Evolutionary conservation across 495 filamentous ascomycete genomes (phyloP).

Genomic region (Darksidea phi): DNA sequence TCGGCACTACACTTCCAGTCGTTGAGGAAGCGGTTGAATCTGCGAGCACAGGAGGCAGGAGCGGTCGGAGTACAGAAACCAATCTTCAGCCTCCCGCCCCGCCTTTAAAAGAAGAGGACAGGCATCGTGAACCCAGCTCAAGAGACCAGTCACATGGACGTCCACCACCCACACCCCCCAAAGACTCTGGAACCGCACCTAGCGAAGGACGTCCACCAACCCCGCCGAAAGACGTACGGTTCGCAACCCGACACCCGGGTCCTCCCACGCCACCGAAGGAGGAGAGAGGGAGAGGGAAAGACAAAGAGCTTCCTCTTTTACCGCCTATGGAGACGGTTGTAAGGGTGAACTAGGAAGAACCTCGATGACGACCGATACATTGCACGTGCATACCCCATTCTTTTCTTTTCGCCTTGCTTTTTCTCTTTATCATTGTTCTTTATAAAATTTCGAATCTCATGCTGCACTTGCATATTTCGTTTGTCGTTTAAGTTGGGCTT

Average conservation of each 20-base stretch:
- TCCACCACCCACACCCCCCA: constrained; percentile 44
- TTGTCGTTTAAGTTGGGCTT: not conserved
- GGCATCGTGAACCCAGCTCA: constrained; percentile 15
- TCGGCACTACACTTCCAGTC: constrained; percentile 75
- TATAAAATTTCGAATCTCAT: too few relatives aligned
- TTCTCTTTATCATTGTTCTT: too few relatives aligned
- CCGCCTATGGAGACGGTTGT: constrained; percentile 30
- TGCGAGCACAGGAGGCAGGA: constrained; percentile 63
- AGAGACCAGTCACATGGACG: constrained; percentile 22
- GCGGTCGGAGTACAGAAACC: constrained; percentile 39
- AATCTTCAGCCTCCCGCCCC: constrained; percentile 17
- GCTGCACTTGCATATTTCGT: not conserved
- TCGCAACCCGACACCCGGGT: constrained; percentile 15
- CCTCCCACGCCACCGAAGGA: constrained; percentile 44
- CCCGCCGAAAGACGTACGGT: constrained; percentile 36
- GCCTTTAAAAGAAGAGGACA: constrained; percentile 18
- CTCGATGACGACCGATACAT: too few relatives aligned
- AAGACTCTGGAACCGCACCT: constrained; percentile 26
- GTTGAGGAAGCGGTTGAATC: constrained; percentile 89
- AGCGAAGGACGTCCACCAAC: constrained; percentile 36
- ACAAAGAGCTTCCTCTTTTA: constrained; percentile 38
- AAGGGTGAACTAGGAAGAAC: constrained; percentile 25
- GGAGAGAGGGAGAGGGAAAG: constrained; percentile 29
- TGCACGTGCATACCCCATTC: too few relatives aligned
- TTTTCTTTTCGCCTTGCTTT: too few relatives aligned